Conservation (phyloP, 257 asterid genomes). For the Ocimum tenuiflorum region DNA sequence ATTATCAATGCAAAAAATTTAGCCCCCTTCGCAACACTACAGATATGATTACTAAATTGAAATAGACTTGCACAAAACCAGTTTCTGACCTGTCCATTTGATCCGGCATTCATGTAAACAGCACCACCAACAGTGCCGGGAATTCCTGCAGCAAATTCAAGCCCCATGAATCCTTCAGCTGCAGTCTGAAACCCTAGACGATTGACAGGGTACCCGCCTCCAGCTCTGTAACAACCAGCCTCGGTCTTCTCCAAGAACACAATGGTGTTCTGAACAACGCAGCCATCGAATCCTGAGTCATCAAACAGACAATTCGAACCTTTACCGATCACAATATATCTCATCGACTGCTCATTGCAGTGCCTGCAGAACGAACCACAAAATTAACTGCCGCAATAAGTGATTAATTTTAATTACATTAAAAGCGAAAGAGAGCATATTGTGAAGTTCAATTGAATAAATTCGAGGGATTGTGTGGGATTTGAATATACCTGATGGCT, state of each 20-base stretch:
- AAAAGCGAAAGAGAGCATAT: neutral
- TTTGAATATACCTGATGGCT: conserved; percentile 33
- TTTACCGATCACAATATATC: conserved; percentile 37
- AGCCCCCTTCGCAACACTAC: too few relatives aligned
- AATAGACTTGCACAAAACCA: neutral
- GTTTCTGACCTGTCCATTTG: conserved; percentile 35
- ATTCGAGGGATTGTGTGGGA: neutral
- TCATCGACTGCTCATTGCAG: conserved; percentile 30
- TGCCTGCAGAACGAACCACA: conserved; percentile 17
- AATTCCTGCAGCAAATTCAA: conserved; percentile 44
- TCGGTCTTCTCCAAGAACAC: conserved; percentile 34
- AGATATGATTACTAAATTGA: too few relatives aligned
- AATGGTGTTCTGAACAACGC: conserved; percentile 34
- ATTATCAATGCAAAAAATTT: too few relatives aligned
- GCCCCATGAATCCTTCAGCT: conserved; percentile 35
- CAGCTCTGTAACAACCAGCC: conserved; percentile 34
- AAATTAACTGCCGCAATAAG: neutral
- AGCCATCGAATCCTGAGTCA: conserved; percentile 41
- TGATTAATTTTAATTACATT: too few relatives aligned
- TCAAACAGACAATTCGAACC: conserved; percentile 43
- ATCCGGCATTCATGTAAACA: conserved; percentile 45
- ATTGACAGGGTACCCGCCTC: conserved; percentile 42
- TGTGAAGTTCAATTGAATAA: neutral
- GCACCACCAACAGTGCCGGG: conserved; percentile 47
- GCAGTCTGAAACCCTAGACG: conserved; percentile 29